Conservation (phyloP, 495 filamentous ascomycete species). For the Podospora tetraspora region DNA sequence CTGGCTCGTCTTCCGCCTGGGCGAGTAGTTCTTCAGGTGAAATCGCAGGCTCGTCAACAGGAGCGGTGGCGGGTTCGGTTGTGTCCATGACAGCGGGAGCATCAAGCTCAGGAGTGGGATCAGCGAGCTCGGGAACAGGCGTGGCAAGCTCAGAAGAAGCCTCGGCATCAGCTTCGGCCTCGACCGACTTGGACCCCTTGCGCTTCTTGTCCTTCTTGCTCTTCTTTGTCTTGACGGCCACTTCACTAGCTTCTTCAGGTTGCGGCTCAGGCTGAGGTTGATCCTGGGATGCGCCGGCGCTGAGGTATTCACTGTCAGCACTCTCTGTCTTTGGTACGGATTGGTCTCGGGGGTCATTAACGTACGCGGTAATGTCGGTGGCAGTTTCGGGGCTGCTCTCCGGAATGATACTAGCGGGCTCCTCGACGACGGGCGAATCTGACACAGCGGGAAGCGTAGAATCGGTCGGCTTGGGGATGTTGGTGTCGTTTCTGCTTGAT, state of each 20-base stretch:
- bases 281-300: not conserved
- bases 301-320: not conserved
- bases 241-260: not conserved
- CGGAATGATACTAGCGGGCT: not conserved
- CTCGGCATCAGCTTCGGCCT: constrained; percentile 14
- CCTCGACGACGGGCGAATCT: not conserved
- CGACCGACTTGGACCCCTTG: constrained; percentile 14
- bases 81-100: not conserved
- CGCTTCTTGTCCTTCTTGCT: constrained; percentile 24
- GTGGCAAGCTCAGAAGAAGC: constrained; percentile 9
- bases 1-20: not conserved
- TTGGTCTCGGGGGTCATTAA: not conserved
- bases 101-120: not conserved
- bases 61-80: not conserved
- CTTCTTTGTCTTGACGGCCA: constrained; percentile 14
- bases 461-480: not conserved
- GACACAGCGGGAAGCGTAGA: not conserved
- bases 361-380: not conserved
- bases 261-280: not conserved
- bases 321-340: not conserved
- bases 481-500: not conserved
- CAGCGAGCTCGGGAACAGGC: not conserved
- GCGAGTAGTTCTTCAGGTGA: not conserved
- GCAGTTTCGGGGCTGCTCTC: not conserved
- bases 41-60: not conserved